Evolutionary conservation across 2,329 filamentous ascomycete species (phyloP), one percentile per base, ranked within the genome.

Genomic region (Xylaria sp.): DNA sequence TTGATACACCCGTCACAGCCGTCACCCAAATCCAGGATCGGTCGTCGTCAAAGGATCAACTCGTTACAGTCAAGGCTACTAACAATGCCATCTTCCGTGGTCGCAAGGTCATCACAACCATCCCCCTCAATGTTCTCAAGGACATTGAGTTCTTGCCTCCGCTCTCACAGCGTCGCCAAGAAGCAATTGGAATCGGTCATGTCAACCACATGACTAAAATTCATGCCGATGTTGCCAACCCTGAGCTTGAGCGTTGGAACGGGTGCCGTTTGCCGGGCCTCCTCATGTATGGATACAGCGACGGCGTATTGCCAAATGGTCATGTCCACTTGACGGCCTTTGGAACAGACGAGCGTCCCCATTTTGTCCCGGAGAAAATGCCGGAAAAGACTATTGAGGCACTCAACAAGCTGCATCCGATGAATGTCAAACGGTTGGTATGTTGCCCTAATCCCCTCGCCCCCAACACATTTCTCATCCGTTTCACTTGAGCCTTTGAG

Each of bases 141-240:
- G 35, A 40, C 31, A 40, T 53, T n/a, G 21, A 40, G 1, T 53
- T 53, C 15, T 25, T 31, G n/a, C 49, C 49, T 13, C 49, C 35
- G 6, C 49, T 53, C 1, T 53, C 49, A 4, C 49, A 33, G 17
- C 49, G 40, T n/a, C 49, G 49, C 15, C 49, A 53, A 13, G 49
- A 53, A 29, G 49, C 49, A 13, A n/a, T 53, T 15, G 27, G 29
- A 17, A 21, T 40, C 7, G 31, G 31, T n/a, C 49, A 53, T 7
- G 38, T 53, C 23, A 27, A 53, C 17, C 41, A 40, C 35, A 21
- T 53, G 5, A 40, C 49, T 4, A 53, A 53, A 19, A 53, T 53
- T 15, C 49, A 53, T 31, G 49, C 49, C 21, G 49, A 40, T 17
- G 35, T 53, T 8, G 27, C 29, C 13, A 35, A 35, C 4, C n/a